These are phyloP conservation scores for slime mould (Dictyostelium discoideum) DNA, from an alignment of 78 protist species.

Conservation along the genomic window DNA sequence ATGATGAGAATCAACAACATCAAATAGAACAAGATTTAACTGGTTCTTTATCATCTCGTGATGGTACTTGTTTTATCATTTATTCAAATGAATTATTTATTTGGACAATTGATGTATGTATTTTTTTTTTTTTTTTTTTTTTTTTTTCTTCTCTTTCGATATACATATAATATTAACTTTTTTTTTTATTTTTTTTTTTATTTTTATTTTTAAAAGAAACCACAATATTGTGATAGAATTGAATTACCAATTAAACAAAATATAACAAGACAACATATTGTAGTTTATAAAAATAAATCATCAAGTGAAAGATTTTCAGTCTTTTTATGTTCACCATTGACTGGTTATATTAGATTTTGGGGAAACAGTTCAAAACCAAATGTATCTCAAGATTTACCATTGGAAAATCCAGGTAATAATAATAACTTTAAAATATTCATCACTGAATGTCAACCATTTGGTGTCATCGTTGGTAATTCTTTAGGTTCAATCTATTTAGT, in stretches of 20 bases:
- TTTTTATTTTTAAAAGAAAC: background rate
- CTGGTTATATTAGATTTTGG: constrained; percentile 37
- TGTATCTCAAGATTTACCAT: constrained; percentile 24
- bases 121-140: background rate
- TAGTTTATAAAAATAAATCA: constrained; percentile 2
- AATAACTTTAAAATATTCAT: background rate
- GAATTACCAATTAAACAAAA: constrained; percentile 27
- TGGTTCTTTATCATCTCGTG: constrained; percentile 6
- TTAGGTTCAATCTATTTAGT: constrained; percentile 42
- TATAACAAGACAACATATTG: constrained; percentile 10
- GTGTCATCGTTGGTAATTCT: constrained; percentile 47
- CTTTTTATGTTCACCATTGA: constrained; percentile 3
- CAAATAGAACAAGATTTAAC: background rate
- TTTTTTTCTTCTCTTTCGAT: no score
- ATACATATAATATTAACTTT: no score
- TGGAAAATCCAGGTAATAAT: constrained; percentile 4
- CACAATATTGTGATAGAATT: constrained; percentile 38
- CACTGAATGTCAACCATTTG: constrained; percentile 43
- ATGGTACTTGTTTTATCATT: constrained; percentile 1
- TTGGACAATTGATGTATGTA: constrained; percentile 58
- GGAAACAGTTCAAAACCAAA: constrained; percentile 35
- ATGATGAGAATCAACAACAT: background rate
- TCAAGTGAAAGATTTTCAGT: constrained; percentile 24
- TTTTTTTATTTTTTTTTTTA: background rate
- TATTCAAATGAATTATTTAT: constrained; percentile 28